These are phyloP conservation scores for Venturia effusa DNA, from an alignment of 2,329 filamentous ascomycete genomes.

Conservation along the genomic window DNA sequence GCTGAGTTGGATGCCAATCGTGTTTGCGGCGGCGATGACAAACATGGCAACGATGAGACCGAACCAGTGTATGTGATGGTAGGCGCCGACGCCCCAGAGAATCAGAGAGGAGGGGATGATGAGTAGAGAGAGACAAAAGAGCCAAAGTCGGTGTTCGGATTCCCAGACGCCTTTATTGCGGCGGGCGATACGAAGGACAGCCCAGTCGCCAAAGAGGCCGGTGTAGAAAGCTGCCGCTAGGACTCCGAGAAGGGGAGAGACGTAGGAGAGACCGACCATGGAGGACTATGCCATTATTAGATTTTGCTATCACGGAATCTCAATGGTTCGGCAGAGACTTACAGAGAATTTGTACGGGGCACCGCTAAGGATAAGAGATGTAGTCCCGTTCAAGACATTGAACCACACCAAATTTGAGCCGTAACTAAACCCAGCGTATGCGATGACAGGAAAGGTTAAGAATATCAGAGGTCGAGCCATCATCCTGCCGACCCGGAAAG, in stretches of 20 bases:
- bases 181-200: constrained; percentile 25
- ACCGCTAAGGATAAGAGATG: constrained; percentile 27
- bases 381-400: constrained; percentile 33
- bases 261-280: constrained; percentile 28
- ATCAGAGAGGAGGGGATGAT: constrained; percentile 35
- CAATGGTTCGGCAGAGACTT: neutral
- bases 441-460: constrained; percentile 25
- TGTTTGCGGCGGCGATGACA: constrained; percentile 31
- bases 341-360: constrained; percentile 26
- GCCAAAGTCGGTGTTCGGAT: constrained; percentile 30
- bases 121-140: constrained; percentile 28
- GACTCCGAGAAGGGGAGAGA: constrained; percentile 26
- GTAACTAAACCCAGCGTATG: constrained; percentile 31
- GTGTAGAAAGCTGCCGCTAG: constrained; percentile 26
- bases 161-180: constrained; percentile 29
- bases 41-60: constrained; percentile 4
- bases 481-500: neutral
- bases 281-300: constrained; percentile 14
- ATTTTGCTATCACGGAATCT: neutral
- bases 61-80: neutral
- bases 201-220: constrained; percentile 25
- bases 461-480: constrained; percentile 15
- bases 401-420: constrained; percentile 31
- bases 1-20: constrained; percentile 32
- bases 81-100: constrained; percentile 6